A percentile compares a stretch with the other conserved stretches of the same genome.
These are phyloP conservation scores for Globisporangium canariense DNA, from an alignment of 352 stramenopile genomes.

Conservation along the genomic window DNA sequence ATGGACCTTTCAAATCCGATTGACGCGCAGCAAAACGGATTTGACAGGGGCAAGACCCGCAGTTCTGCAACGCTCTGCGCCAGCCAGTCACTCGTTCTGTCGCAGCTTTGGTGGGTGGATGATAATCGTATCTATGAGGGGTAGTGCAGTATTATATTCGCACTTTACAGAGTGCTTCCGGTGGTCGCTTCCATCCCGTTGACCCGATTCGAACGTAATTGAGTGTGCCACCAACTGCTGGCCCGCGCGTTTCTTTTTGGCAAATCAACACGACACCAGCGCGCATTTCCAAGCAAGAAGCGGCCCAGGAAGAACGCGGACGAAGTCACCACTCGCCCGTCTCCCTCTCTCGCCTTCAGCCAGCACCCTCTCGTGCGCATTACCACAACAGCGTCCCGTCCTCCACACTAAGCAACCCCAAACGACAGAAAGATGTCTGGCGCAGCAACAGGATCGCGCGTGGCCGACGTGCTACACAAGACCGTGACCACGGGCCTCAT, in stretches of 20 bases:
- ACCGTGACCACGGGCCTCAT: slow-evolving; percentile 73
- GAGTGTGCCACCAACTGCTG: not conserved
- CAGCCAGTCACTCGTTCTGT: not conserved
- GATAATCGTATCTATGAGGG: no score
- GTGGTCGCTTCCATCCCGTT: not conserved
- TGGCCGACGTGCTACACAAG: slow-evolving; percentile 81
- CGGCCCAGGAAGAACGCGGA: no score
- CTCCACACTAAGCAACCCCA: not conserved
- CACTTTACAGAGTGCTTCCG: not conserved
- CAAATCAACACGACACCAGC: no score
- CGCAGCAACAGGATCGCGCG: slow-evolving; percentile 36
- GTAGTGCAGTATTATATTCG: no score
- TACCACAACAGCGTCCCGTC: not conserved
- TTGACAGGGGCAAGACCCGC: not conserved
- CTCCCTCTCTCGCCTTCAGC: not conserved
- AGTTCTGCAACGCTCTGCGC: not conserved
- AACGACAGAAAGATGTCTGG: slow-evolving; percentile 9
- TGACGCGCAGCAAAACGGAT: not conserved
- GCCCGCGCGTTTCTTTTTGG: not conserved
- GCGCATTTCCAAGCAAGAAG: no score
- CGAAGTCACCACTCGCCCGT: no score
- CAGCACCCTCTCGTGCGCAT: not conserved
- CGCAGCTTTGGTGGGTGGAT: not conserved
- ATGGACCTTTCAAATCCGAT: not conserved
- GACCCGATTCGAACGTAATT: not conserved